These are phyloP conservation scores for Polymyxa betae DNA, from an alignment of 208 protist species.

Conservation along the genomic window DNA sequence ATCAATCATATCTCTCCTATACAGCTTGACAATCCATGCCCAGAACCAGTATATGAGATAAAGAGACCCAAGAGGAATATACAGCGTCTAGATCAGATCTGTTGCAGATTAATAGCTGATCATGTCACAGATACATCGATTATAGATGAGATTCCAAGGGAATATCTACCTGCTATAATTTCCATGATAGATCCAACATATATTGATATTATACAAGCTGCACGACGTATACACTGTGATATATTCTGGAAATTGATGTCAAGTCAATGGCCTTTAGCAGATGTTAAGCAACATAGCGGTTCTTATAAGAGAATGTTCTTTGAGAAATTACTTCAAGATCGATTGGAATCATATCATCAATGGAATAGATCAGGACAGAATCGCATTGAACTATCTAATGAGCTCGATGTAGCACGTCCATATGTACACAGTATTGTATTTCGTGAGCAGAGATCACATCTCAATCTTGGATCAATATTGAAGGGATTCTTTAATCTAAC, in stretches of 20 bases:
- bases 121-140: background rate
- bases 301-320: slow-evolving; percentile 25
- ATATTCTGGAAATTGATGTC: slow-evolving; percentile 5
- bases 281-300: background rate
- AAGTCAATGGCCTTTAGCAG: background rate
- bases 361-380: background rate
- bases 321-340: background rate
- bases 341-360: slow-evolving; percentile 28
- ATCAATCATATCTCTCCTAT: no score
- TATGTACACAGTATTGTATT: background rate
- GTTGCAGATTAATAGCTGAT: background rate
- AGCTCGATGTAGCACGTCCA: background rate
- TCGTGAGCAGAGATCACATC: background rate
- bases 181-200: background rate
- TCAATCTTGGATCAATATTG: background rate
- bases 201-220: background rate
- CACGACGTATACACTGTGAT: background rate
- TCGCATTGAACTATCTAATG: background rate
- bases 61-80: no score
- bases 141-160: background rate
- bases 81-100: background rate
- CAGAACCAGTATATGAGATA: no score
- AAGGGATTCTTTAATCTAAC: slow-evolving; percentile 52
- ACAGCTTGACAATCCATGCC: no score
- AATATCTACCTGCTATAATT: background rate